Conservation (phyloP, 2,329 filamentous ascomycete genomes). For the Fusarium anguioides region DNA sequence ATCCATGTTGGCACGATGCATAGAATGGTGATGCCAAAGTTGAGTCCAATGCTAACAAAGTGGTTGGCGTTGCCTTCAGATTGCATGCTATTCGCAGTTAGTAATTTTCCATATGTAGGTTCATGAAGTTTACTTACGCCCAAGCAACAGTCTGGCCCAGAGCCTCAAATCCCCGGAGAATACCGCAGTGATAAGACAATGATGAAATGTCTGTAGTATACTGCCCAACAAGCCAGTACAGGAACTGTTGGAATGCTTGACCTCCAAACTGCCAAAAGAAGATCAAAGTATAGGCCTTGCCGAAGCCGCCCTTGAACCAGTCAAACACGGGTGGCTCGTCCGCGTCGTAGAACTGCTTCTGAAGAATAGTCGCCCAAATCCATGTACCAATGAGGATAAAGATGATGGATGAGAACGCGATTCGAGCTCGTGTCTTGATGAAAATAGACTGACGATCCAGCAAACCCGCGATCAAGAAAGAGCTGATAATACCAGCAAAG, state of each 20-base stretch:
- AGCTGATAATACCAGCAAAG: slow-evolving; percentile 19
- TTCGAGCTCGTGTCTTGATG: slow-evolving; percentile 33
- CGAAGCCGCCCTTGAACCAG: slow-evolving; percentile 36
- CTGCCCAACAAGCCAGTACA: slow-evolving; percentile 24
- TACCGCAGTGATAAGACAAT: slow-evolving; percentile 20
- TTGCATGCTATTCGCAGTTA: slow-evolving; percentile 6
- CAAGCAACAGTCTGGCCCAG: slow-evolving; percentile 18
- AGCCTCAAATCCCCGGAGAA: slow-evolving; percentile 21
- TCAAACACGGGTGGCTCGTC: slow-evolving; percentile 23
- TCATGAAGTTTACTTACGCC: slow-evolving; percentile 1
- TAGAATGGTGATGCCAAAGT: slow-evolving; percentile 17
- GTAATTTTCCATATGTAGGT: neutral
- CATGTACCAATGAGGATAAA: slow-evolving; percentile 16
- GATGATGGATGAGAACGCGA: slow-evolving; percentile 1
- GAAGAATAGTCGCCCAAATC: slow-evolving; percentile 33
- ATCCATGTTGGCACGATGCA: slow-evolving; percentile 19
- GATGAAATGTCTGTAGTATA: slow-evolving; percentile 11
- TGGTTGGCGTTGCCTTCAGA: slow-evolving; percentile 26
- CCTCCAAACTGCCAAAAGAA: slow-evolving; percentile 40
- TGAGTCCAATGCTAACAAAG: slow-evolving; percentile 18
- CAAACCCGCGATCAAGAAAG: neutral
- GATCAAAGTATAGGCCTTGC: slow-evolving; percentile 29
- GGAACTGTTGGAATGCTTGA: slow-evolving; percentile 27
- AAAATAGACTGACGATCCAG: slow-evolving; percentile 33
- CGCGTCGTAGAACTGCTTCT: slow-evolving; percentile 32